A percentile compares a stretch with the other conserved stretches of the same genome.
These are phyloP conservation scores for Suillus paluster DNA, from an alignment of 768 basidiomycete genomes.

Conservation along the genomic window DNA sequence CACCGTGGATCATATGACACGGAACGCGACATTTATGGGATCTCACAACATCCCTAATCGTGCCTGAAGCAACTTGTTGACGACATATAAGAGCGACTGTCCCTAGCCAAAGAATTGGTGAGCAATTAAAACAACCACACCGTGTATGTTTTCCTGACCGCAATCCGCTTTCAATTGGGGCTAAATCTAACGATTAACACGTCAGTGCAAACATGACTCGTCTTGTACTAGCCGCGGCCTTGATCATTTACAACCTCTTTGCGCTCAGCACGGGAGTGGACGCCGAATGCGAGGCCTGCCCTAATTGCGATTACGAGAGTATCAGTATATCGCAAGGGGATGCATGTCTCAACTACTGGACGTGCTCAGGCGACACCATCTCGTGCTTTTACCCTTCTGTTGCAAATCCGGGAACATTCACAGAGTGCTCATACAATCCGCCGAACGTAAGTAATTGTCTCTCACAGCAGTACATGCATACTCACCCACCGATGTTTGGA, in stretches of 20 bases:
- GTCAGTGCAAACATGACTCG: background rate
- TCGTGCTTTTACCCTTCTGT: conserved; percentile 2
- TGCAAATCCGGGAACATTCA: conserved; percentile 1
- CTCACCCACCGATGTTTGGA: background rate
- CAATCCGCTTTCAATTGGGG: too few species aligned
- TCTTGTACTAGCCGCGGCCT: background rate
- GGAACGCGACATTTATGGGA: background rate
- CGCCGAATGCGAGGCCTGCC: background rate
- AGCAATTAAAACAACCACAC: background rate
- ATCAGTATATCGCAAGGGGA: background rate
- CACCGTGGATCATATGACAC: background rate
- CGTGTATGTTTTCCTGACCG: background rate
- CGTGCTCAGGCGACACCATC: background rate
- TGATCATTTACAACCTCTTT: background rate
- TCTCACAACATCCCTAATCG: background rate
- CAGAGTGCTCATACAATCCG: background rate
- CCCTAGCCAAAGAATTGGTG: background rate
- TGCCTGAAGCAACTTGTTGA: background rate
- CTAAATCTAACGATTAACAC: background rate
- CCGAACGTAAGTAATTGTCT: background rate
- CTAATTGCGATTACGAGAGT: conserved; percentile 1
- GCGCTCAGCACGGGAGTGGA: background rate
- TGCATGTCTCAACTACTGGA: conserved; percentile 5
- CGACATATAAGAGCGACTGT: background rate
- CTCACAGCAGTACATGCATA: background rate